Conservation (phyloP, 805 yeast genomes). For the Ogataea saltuana region DNA sequence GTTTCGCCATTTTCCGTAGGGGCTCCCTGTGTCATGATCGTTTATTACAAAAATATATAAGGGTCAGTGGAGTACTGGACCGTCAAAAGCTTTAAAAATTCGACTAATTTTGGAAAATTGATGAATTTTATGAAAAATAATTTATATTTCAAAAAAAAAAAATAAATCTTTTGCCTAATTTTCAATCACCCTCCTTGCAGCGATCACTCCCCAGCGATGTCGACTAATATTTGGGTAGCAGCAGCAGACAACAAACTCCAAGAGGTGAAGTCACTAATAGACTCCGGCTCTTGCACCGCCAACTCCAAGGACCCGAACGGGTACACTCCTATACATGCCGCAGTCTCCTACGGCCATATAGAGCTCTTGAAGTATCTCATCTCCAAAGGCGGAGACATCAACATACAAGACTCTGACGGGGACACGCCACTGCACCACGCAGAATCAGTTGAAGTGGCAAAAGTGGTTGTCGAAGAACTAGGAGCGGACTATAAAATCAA, state of each 20-base stretch:
- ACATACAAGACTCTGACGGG: conserved; percentile 83
- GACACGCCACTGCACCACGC: conserved; percentile 94
- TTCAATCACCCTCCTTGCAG: background rate
- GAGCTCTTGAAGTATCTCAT: conserved; percentile 64
- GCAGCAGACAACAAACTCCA: conserved; percentile 79
- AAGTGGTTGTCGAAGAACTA: conserved; percentile 61
- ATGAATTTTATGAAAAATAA: conserved; percentile 9
- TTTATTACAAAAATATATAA: background rate
- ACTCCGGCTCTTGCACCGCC: conserved; percentile 54
- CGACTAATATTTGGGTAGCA: conserved; percentile 83
- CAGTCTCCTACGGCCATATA: conserved; percentile 86
- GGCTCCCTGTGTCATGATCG: conserved; percentile 13
- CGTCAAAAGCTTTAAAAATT: background rate
- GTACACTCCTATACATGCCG: conserved; percentile 96
- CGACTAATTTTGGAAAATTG: background rate
- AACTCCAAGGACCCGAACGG: conserved; percentile 89
- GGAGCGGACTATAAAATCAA: conserved; percentile 63
- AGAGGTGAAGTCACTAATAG: conserved; percentile 57
- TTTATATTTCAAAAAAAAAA: conserved; percentile 1
- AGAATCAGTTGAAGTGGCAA: conserved; percentile 70
- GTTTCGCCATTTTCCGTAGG: conserved; percentile 1
- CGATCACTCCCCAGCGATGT: conserved; percentile 1
- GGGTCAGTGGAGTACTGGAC: background rate
- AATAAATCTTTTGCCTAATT: background rate
- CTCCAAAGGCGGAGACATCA: conserved; percentile 70